Evolutionary conservation across 345 rosid genomes (phyloP).

Genomic region (Citrus unshiu): DNA sequence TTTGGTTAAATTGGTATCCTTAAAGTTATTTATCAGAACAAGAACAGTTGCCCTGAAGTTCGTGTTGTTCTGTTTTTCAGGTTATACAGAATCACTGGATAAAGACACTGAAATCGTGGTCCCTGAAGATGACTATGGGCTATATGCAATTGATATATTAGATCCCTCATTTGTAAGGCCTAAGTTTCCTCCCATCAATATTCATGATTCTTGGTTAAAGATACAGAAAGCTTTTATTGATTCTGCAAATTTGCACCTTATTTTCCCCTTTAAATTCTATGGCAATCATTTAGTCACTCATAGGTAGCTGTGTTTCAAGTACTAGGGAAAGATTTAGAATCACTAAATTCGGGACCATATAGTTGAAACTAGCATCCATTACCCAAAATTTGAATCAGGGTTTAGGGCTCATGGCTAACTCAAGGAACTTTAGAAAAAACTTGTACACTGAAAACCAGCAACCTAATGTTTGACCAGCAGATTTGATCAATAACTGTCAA

Average conservation of each 20-base stretch:
- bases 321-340: not conserved
- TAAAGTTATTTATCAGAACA: not conserved
- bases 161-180: conserved; percentile 74
- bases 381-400: no score
- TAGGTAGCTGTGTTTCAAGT: not conserved
- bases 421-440: no score
- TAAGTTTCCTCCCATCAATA: not conserved
- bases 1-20: not conserved
- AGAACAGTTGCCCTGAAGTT: not conserved
- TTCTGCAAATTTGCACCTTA: not conserved
- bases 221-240: not conserved
- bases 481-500: no score
- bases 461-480: no score
- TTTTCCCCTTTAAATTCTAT: not conserved
- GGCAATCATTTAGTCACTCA: not conserved
- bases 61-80: conserved; percentile 29
- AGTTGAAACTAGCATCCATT: no score
- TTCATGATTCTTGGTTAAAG: not conserved
- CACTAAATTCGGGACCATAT: not conserved
- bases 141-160: conserved; percentile 73
- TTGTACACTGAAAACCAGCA: no score
- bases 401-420: no score
- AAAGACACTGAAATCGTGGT: conserved; percentile 56
- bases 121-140: conserved; percentile 88
- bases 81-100: conserved; percentile 73